These are phyloP conservation scores for Hibiscus tridactylites DNA, from an alignment of 345 rosid species.

Conservation along the genomic window DNA sequence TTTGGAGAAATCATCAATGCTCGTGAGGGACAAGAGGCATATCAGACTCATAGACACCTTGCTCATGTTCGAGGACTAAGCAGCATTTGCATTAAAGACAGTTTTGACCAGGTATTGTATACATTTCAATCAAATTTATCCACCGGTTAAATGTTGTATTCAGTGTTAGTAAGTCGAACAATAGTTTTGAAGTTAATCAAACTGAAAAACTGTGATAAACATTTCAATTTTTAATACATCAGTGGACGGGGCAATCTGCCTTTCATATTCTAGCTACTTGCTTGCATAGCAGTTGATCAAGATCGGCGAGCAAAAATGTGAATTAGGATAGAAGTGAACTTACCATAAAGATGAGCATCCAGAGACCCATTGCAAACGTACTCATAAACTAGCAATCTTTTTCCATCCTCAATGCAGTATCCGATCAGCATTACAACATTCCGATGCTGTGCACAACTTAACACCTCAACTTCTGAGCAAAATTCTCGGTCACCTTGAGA, in stretches of 20 bases:
- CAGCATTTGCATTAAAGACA: background rate
- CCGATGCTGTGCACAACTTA: slow-evolving; percentile 97
- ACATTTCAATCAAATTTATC: background rate
- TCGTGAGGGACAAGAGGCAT: background rate
- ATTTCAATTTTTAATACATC: no score
- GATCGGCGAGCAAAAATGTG: slow-evolving; percentile 5
- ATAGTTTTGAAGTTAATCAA: background rate
- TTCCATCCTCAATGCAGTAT: slow-evolving; percentile 75
- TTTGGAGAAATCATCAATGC: background rate
- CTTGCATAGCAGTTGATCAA: slow-evolving; percentile 2
- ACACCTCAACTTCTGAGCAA: slow-evolving; percentile 97
- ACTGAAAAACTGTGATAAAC: no score
- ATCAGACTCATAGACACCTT: background rate
- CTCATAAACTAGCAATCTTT: slow-evolving; percentile 87
- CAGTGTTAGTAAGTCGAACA: background rate
- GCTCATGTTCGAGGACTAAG: background rate
- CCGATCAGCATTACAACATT: slow-evolving; percentile 95
- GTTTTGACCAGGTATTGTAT: background rate
- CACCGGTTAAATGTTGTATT: background rate
- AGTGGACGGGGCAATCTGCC: background rate
- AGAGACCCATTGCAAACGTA: slow-evolving; percentile 90
- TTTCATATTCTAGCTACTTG: background rate
- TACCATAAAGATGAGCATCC: slow-evolving; percentile 94
- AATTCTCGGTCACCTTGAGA: slow-evolving; percentile 92
- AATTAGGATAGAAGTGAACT: slow-evolving; percentile 13